These are phyloP conservation scores for Backusella morwellensis DNA, from an alignment of 192 early-diverging fungal genomes.

Conservation along the genomic window DNA sequence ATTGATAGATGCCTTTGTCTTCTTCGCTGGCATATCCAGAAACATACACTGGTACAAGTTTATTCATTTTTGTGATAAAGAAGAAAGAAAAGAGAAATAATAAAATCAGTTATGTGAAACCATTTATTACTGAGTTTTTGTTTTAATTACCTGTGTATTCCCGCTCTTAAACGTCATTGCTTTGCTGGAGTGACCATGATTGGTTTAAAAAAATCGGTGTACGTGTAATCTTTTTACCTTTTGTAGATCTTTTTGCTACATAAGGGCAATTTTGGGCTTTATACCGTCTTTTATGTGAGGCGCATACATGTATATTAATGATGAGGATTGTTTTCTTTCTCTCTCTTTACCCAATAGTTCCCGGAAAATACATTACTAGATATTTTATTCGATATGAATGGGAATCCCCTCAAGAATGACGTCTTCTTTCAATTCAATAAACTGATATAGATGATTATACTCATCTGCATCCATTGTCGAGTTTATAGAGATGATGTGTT, in stretches of 20 bases:
- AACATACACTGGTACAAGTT: constrained; percentile 20
- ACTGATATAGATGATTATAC: no score
- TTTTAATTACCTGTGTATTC: background rate
- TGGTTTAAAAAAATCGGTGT: background rate
- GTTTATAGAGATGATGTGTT: no score
- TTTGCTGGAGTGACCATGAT: background rate
- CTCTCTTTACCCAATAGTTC: background rate
- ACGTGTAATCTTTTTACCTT: background rate
- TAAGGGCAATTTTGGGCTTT: no score
- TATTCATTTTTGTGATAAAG: constrained; percentile 1
- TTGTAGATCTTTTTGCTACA: background rate
- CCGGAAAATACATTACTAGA: no score
- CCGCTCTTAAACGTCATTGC: background rate
- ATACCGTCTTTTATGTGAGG: no score
- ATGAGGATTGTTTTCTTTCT: background rate
- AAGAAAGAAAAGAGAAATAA: constrained; percentile 10
- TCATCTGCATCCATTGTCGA: no score
- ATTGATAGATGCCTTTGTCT: constrained; percentile 30
- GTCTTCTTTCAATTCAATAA: background rate
- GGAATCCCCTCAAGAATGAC: no score
- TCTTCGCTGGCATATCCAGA: constrained; percentile 28
- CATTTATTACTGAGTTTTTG: background rate
- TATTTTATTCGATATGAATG: no score
- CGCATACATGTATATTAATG: background rate
- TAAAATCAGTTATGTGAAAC: background rate